These are phyloP conservation scores for Cyclospora cayetanensis DNA, from an alignment of 169 alveolate species.

Conservation along the genomic window DNA sequence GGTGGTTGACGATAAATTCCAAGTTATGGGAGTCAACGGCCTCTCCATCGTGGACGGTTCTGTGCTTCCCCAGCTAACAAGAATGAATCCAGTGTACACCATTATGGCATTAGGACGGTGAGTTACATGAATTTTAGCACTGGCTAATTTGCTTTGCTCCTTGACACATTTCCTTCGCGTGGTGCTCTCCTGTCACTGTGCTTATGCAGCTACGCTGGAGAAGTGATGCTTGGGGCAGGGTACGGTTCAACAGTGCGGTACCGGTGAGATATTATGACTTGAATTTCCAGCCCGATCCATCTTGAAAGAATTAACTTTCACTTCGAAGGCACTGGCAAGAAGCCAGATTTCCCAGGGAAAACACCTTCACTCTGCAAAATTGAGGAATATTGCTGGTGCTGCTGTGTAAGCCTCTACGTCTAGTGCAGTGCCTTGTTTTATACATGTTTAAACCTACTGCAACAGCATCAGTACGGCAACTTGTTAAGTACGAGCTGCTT, in stretches of 20 bases:
- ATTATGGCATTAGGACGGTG: slow-evolving; percentile 71
- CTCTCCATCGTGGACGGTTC: slow-evolving; percentile 74
- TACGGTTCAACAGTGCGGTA: not conserved
- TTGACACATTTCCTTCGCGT: no score
- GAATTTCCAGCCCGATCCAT: not conserved
- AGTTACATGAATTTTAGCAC: not conserved
- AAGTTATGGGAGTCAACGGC: slow-evolving; percentile 58
- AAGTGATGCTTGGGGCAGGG: not conserved
- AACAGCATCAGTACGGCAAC: not conserved
- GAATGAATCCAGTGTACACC: slow-evolving; percentile 75
- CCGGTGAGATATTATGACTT: not conserved
- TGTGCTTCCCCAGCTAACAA: slow-evolving; percentile 63
- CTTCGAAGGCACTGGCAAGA: not conserved
- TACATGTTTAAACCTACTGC: not conserved
- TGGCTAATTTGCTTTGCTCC: not conserved
- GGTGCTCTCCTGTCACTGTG: not conserved
- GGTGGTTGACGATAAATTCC: slow-evolving; percentile 72
- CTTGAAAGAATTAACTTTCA: not conserved
- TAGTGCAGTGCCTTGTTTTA: not conserved
- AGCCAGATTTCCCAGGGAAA: not conserved
- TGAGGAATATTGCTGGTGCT: not conserved
- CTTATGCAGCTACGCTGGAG: slow-evolving; percentile 23
- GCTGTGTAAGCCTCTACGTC: not conserved
- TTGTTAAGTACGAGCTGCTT: not conserved
- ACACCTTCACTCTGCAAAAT: not conserved